Evolutionary conservation across 371 early-diverging fungal species (phyloP), one percentile per base, ranked within the genome.

Genomic region (Lichtheimia ramosa): DNA sequence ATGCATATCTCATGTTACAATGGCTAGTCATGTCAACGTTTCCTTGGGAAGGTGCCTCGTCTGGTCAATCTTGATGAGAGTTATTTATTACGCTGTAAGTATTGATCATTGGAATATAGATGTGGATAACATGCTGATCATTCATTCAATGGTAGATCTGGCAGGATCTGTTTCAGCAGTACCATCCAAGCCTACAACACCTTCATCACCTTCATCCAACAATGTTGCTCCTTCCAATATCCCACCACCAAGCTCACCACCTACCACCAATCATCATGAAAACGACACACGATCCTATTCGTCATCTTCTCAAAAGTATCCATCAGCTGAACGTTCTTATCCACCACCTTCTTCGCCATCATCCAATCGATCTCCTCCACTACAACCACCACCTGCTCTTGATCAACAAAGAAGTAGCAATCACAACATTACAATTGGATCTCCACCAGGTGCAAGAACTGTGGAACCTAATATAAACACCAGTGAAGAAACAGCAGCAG

Each of bases 51-150:
- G 55, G 57, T 70, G 46, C 83, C 83, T 24, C 65, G 66, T 41
- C 59, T 83, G 8, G 67, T 75, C 5, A 79, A 77, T 64, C 63
- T 80, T 28, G 83, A 83, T 53, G 79, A 74, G 63, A 61, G 65
- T 43, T 61, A 72, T 59, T 56, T 75, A n/a, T 34, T 77, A 23
- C 64, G 75, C 67, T 75, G 81, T 72, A 65, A 59, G 66, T 55
- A 16, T 16, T 13, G 49, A 21, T 13, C 13, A 13, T 15, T 48
- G 18, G 24, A 7, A 41, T 21, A 46, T 24, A 21, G 7, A 5
- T 5, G 16, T 16, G 18, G 18, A 46, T 18, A 21, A 14, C n/a
- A 46, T 18, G 46, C 15, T 46, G 46, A 46, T 18, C 46, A n/a
- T 24, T 12, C 18, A 55, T 24, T 20, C n/a, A n/a, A 15, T n/a